Evolutionary conservation across 192 early-diverging fungal species (phyloP).

Genomic region (Backusella macrospora): DNA sequence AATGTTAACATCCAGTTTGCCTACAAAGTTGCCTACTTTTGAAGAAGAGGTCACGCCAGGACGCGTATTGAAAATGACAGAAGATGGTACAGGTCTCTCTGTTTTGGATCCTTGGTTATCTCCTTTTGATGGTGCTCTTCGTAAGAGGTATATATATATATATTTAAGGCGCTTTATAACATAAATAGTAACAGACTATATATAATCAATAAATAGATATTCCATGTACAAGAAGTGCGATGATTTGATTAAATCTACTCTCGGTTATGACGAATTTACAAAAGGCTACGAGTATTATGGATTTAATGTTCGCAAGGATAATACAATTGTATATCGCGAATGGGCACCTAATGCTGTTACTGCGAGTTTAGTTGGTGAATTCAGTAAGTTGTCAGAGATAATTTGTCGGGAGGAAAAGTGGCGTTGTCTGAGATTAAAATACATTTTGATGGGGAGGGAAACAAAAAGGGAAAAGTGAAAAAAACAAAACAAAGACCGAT

Average conservation of each 20-base stretch:
- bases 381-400: constrained; percentile 63
- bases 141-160: constrained; percentile 51
- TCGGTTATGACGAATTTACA: constrained; percentile 85
- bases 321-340: constrained; percentile 83
- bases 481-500: background rate
- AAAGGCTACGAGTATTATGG: constrained; percentile 82
- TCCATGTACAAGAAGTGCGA: constrained; percentile 70
- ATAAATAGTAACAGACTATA: background rate
- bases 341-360: constrained; percentile 87
- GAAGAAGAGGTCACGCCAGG: constrained; percentile 37
- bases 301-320: constrained; percentile 67
- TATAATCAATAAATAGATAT: constrained; percentile 44
- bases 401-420: background rate
- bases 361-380: constrained; percentile 90
- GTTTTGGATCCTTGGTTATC: constrained; percentile 79
- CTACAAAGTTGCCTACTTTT: constrained; percentile 20
- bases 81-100: constrained; percentile 68
- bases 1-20: background rate
- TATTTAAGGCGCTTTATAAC: no score
- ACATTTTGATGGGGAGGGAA: background rate
- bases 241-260: constrained; percentile 62
- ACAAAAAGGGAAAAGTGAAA: background rate
- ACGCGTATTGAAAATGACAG: constrained; percentile 31
- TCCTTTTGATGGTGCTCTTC: constrained; percentile 65
- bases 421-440: background rate